phyloP scores from a whole-genome alignment of 345 rosid genomes.

The Pugionium cornutum region DNA sequence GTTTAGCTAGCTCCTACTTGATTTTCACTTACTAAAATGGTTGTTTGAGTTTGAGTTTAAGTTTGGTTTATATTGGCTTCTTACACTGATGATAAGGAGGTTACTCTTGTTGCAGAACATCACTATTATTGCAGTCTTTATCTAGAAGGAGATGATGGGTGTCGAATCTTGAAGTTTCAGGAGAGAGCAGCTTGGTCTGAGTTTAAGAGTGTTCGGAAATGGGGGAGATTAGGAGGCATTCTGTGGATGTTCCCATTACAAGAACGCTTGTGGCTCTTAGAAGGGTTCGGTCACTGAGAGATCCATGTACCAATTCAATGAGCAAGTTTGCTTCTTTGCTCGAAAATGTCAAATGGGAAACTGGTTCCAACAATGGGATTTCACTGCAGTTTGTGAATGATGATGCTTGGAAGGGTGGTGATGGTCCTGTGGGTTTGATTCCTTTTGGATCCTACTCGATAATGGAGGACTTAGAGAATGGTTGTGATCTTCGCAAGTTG shows the following conservation, averaged over 20 bases:
- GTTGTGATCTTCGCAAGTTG: slow-evolving; percentile 37
- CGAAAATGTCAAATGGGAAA: slow-evolving; percentile 88
- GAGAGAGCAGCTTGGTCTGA: neutral
- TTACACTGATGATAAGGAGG: neutral
- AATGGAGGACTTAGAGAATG: slow-evolving; percentile 45
- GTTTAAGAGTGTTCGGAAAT: slow-evolving; percentile 31
- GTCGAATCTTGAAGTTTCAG: slow-evolving; percentile 20
- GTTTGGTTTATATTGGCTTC: neutral
- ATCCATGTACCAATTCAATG: slow-evolving; percentile 91
- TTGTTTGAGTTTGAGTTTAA: neutral
- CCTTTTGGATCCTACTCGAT: slow-evolving; percentile 37
- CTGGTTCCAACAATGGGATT: slow-evolving; percentile 68
- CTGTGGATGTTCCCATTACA: slow-evolving; percentile 87
- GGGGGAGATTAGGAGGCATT: slow-evolving; percentile 80
- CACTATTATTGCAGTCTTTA: slow-evolving; percentile 1
- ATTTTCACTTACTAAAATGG: neutral
- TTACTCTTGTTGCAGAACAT: neutral
- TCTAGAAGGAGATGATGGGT: slow-evolving; percentile 7
- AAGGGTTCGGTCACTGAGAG: slow-evolving; percentile 91
- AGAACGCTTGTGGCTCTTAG: slow-evolving; percentile 86
- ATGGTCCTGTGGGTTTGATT: slow-evolving; percentile 33
- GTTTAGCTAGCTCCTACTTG: slow-evolving; percentile 26
- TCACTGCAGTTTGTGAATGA: slow-evolving; percentile 53
- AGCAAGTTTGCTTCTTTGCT: slow-evolving; percentile 84
- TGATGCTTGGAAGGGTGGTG: slow-evolving; percentile 37